Base-by-base conservation (phyloP, 2,329 filamentous ascomycete species). In the Neofusicoccum cordaticola region DNA sequence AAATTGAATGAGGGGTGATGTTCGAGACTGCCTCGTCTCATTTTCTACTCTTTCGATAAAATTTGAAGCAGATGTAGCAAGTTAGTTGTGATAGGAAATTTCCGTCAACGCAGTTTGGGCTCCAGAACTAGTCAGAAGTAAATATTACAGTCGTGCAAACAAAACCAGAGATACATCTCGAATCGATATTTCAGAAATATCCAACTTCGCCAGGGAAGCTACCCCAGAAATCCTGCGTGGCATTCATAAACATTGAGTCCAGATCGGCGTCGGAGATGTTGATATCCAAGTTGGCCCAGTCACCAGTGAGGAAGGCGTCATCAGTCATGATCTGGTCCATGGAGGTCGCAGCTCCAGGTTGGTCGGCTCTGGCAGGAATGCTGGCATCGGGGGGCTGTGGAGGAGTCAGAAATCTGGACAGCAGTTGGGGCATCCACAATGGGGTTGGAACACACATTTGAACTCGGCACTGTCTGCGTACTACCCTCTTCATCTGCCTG, bases 221-320 rank as follows among this genome's bases (percentile, higher is more conserved):
- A 13, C 70, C 74, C 75, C 76, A 78, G 44, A 78, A 78, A 6
- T 77, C 76, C 63, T 77, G 75, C 34, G 76, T 77, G 8, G 74
- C 74, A 62, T 71, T 74, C 62, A 75, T 73, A 69, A 77, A 74
- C 63, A 76, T 73, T n/a, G 74, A 73, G 51, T 78, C 74, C 51
- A 78, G 68, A 17, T 77, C 76, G 3, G 73, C 73, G 39, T 73
- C 74, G 0, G 71, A 71, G 42, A 78, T 66, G 31, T 76, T 72
- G 51, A 75, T 75, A 11, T 75, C 71, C 4, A 76, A 58, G 44
- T 73, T 72, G 57, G 75, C 74, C 45, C 74, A 73, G 37, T 77
- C 75, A 2, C 70, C 71, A 39, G 76, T 73, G 31, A 75, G 64
- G 0, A 61, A 65, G 3, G 63, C 56, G 35, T 60, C 52, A 15